Base-by-base conservation (phyloP, 768 basidiomycete genomes). In the Lyophyllum semitale region DNA sequence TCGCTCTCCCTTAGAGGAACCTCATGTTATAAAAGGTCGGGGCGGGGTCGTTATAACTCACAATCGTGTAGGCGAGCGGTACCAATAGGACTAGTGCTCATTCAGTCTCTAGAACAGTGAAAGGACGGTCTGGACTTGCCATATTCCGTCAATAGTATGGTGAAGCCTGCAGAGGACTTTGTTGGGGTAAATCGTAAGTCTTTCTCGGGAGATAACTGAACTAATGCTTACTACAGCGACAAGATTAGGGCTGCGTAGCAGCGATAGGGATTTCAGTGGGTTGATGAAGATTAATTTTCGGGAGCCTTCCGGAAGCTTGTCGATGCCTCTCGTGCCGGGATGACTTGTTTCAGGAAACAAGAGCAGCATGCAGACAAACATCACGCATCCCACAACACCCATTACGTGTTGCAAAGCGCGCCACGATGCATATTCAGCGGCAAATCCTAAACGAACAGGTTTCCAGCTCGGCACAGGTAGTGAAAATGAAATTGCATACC, bases 291-390 rank as follows among this genome's bases (percentile, higher is more conserved):
- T 70, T 47, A 76, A 70, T 15, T 54, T 68, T 3, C 54, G 61
- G 1, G 59, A 56, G 3, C 61, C 38, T 43, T 50, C 53, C 20
- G 66, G 53, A 13, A 69, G 41, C 57, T 82, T 82, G 51, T 86
- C 85, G 2, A 86, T 71, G 0, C 84, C 82, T 32, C 78, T 72
- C 0, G 77, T 63, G 8, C 83, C 79, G 1, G 88, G 87, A 60
- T 86, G 84, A 46, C 79, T 81, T 2, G 88, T 89, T 61, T 90
- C 88, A 0, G 87, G 88, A 18, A 88, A 76, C 50, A 76, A 76
- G 3, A 78, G 37, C 1, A 64, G 48, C 29, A 88, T 72, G 6
- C 71, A 56, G 7, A 77, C 8, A 32, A 82, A 72, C 1, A 73
- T 70, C 0, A 76, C 15, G 0, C 80, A 32, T 2, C 78, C 79